Conservation (phyloP, 2,329 filamentous ascomycete genomes). For the Xylogone sp. region DNA sequence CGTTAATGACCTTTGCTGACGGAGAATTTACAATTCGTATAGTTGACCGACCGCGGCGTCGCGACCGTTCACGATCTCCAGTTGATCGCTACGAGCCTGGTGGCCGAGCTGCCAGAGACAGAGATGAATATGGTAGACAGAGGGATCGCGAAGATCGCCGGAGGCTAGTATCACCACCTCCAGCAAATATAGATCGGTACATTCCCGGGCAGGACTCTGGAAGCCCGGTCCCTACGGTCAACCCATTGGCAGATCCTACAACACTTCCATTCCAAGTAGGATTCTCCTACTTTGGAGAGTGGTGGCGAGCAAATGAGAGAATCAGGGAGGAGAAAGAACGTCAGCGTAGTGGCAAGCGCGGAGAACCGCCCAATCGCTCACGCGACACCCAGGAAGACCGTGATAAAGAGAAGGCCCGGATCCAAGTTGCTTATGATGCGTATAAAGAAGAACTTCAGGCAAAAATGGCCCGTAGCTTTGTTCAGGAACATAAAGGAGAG, state of each 20-base stretch:
- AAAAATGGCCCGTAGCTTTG: slow-evolving; percentile 84
- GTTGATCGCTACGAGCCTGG: slow-evolving; percentile 78
- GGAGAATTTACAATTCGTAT: neutral
- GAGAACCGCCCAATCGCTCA: slow-evolving; percentile 59
- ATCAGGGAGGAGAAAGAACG: slow-evolving; percentile 80
- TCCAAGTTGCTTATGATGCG: slow-evolving; percentile 64
- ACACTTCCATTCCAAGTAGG: slow-evolving; percentile 75
- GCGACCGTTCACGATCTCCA: slow-evolving; percentile 68
- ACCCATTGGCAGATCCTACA: slow-evolving; percentile 69
- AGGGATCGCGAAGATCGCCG: slow-evolving; percentile 58
- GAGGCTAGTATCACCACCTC: slow-evolving; percentile 52
- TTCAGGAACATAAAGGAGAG: slow-evolving; percentile 87
- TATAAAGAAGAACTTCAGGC: slow-evolving; percentile 68
- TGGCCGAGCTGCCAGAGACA: slow-evolving; percentile 55
- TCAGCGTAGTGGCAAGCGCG: slow-evolving; percentile 62
- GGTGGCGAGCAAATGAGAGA: slow-evolving; percentile 79
- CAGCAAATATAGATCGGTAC: slow-evolving; percentile 79
- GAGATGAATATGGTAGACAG: slow-evolving; percentile 61
- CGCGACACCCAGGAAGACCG: slow-evolving; percentile 69
- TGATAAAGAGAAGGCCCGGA: slow-evolving; percentile 74
- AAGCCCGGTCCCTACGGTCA: slow-evolving; percentile 48
- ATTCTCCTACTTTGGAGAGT: slow-evolving; percentile 82
- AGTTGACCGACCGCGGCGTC: slow-evolving; percentile 51
- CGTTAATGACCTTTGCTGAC: neutral
- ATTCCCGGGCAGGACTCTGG: slow-evolving; percentile 67